Evolutionary conservation across 495 filamentous ascomycete genomes (phyloP).

Genomic region (Aspergillus conjunctus): DNA sequence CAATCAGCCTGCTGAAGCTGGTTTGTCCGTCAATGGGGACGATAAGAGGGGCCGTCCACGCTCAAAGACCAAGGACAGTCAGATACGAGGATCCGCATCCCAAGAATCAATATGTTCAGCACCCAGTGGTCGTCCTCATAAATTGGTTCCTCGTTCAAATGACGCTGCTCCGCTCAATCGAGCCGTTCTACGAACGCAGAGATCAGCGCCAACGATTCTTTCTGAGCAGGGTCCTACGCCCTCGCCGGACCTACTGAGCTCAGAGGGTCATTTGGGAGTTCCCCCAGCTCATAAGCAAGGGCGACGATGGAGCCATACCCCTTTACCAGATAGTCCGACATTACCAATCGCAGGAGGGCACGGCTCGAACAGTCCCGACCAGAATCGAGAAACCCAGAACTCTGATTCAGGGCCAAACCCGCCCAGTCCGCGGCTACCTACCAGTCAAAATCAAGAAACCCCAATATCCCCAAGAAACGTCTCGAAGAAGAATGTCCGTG

Average conservation of each 20-base stretch:
- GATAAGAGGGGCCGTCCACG: conserved; percentile 6
- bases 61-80: conserved; percentile 12
- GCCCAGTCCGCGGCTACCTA: conserved; percentile 6
- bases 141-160: conserved; percentile 7
- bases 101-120: conserved; percentile 16
- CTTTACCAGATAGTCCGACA: conserved; percentile 47
- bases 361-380: conserved; percentile 11
- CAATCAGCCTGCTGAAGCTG: conserved; percentile 23
- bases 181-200: conserved; percentile 30
- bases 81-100: conserved; percentile 12
- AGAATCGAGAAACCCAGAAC: conserved; percentile 13
- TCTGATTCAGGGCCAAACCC: conserved; percentile 19
- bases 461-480: conserved; percentile 19
- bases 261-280: conserved; percentile 34
- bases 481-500: conserved; percentile 44
- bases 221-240: conserved; percentile 23
- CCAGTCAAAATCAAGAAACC: background rate
- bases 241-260: conserved; percentile 15
- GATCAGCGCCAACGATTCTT: conserved; percentile 38
- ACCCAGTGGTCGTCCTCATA: conserved; percentile 14
- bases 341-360: conserved; percentile 30
- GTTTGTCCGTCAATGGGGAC: background rate
- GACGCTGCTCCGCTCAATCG: background rate
- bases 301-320: conserved; percentile 40
- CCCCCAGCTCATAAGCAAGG: conserved; percentile 45